These are phyloP conservation scores for Lablab purpureus DNA, from an alignment of 306 rosid species.

Conservation along the genomic window DNA sequence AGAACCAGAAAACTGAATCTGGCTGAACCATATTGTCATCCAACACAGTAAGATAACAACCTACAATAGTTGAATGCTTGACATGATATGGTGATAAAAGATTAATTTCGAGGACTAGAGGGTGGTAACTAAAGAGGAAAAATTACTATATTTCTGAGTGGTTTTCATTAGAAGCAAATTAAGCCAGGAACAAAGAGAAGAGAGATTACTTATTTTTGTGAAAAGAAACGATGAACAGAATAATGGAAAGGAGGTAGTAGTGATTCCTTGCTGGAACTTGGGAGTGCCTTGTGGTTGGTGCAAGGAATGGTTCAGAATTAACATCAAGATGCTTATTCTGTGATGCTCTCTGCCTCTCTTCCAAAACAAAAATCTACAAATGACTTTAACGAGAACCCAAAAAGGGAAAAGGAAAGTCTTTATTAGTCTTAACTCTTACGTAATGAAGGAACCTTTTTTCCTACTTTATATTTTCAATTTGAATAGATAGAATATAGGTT, in stretches of 20 bases:
- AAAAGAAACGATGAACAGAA: background rate
- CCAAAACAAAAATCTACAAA: background rate
- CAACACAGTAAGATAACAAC: slow-evolving; percentile 1
- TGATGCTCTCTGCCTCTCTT: background rate
- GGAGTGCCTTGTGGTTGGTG: slow-evolving; percentile 44
- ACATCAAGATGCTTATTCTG: background rate
- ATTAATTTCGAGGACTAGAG: background rate
- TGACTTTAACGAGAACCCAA: background rate
- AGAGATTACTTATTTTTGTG: slow-evolving; percentile 40
- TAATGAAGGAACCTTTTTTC: background rate
- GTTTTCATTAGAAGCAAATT: background rate
- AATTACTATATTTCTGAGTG: background rate
- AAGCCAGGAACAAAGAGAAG: slow-evolving; percentile 4
- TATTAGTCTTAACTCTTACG: background rate
- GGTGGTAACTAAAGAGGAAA: background rate
- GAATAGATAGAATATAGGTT: background rate
- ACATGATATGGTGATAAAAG: background rate
- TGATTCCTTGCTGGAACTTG: slow-evolving; percentile 27
- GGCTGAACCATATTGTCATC: background rate
- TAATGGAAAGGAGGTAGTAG: slow-evolving; percentile 23
- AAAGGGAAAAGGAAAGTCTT: background rate
- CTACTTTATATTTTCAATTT: background rate
- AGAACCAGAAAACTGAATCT: background rate
- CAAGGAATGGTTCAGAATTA: background rate
- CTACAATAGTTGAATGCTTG: background rate